Evolutionary conservation across 176 grass and related monocot species (phyloP), one percentile per base, ranked within the genome.

Genomic region (Neostapfia colusana): DNA sequence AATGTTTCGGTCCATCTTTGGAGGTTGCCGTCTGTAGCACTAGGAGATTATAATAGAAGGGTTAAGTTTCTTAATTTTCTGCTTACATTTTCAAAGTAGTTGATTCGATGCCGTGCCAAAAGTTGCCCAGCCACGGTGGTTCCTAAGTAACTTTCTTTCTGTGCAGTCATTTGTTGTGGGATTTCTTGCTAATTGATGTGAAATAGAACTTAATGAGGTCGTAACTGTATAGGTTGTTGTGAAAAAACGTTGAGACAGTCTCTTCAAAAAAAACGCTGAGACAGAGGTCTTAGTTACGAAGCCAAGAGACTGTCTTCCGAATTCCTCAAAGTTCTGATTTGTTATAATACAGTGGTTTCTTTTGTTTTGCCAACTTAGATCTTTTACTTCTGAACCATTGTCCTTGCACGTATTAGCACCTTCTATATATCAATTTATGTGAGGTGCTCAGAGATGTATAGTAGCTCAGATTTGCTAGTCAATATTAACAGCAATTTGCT

Each of bases 1-100:
- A 38, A 36, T 17, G 8, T 1, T 51, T 51, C 6, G 4, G 48
- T 51, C 77, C 18, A 42, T 31, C n/a, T 4, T 80, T 68, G 53
- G 28, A 61, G 49, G 31, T 72, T 80, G 69, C 62, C 56, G 23
- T 12, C 4, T 21, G 44, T 28, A 40, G 42, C 63, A 76, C 40
- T 65, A 13, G 17, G 31, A 38, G 2, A 34, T 18, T 31, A 31
- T 31, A 31, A 31, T 31, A 31, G 1, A n/a, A 54, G 23, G 16
- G 13, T n/a, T 25, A 15, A 13, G 8, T 31, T 73, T 66, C 34
- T 9, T n/a, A n/a, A 21, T 66, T 66, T 65, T 23, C 2, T 27
- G 45, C 46, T 75, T 58, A 35, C 60, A 70, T 65, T 43, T n/a
- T 31, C 31, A 31, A 31, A 31, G 31, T 31, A 1, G 31, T 31